Percentiles rank a stretch among this genome's conserved stretches.
phyloP scores from a whole-genome alignment of 805 yeast genomes.

The Teunomyces barrocoloradensis region DNA sequence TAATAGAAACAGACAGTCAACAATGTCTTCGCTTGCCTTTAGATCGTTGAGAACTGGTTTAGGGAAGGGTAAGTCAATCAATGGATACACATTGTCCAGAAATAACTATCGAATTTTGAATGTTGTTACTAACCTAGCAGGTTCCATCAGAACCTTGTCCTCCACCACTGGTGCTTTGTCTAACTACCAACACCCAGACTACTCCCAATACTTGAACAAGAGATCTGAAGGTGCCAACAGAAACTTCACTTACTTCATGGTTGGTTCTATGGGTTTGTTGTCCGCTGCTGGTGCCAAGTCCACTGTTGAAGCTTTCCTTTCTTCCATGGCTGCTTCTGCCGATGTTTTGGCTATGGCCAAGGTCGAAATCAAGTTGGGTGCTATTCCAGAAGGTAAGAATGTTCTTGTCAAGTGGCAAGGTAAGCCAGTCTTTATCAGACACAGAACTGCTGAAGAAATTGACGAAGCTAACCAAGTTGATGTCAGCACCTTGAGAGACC shows the following conservation, averaged over 20 bases:
- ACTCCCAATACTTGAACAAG: conserved; percentile 74
- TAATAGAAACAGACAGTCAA: conserved; percentile 7
- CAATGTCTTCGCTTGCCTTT: conserved; percentile 42
- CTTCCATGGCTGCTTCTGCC: conserved; percentile 96
- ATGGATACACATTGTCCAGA: background rate
- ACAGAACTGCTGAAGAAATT: conserved; percentile 91
- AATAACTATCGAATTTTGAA: background rate
- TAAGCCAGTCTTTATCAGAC: conserved; percentile 99
- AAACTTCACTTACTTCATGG: conserved; percentile 93
- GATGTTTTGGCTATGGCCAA: conserved; percentile 99
- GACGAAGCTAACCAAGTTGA: conserved; percentile 90
- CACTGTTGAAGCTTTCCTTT: conserved; percentile 88
- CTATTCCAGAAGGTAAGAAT: conserved; percentile 96
- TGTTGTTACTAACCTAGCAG: conserved; percentile 13
- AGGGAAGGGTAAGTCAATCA: conserved; percentile 34
- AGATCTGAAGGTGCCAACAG: conserved; percentile 66
- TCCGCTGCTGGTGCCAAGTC: conserved; percentile 95
- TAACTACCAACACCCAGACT: conserved; percentile 89
- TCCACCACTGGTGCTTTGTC: conserved; percentile 57
- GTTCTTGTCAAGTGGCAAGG: conserved; percentile 99
- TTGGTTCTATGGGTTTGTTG: conserved; percentile 89
- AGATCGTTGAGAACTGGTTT: conserved; percentile 45
- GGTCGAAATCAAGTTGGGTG: conserved; percentile 92
- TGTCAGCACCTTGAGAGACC: conserved; percentile 80
- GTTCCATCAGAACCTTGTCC: conserved; percentile 49